Percentiles rank a stretch among this genome's conserved stretches.
Evolutionary conservation across 139 green algal genomes (phyloP).

Genomic region (Gonium pectorale): DNA sequence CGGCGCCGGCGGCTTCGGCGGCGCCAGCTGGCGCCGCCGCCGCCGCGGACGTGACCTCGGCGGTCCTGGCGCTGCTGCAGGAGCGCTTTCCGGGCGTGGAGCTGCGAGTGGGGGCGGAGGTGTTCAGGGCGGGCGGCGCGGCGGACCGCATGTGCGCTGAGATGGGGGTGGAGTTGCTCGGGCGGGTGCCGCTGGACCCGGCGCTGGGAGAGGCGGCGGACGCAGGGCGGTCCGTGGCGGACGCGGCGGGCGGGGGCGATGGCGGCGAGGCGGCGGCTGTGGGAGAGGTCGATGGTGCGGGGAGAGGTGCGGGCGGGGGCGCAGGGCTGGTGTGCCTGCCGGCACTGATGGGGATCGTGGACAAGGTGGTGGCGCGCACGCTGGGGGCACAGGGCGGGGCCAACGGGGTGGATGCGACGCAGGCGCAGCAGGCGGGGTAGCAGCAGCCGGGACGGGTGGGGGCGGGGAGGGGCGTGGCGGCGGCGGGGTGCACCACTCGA

Average conservation of each 20-base stretch:
- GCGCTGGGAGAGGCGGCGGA: conserved; percentile 79
- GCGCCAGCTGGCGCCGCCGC: background rate
- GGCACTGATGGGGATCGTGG: conserved; percentile 37
- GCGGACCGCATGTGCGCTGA: conserved; percentile 79
- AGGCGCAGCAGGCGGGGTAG: background rate
- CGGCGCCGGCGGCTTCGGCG: background rate
- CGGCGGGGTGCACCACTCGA: background rate
- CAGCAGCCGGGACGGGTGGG: background rate
- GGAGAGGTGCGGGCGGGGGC: background rate
- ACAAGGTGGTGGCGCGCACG: conserved; percentile 28
- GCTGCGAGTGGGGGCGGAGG: conserved; percentile 60
- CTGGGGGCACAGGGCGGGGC: background rate
- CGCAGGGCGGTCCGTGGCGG: conserved; percentile 68
- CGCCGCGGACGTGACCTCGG: conserved; percentile 55
- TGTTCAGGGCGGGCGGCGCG: conserved; percentile 81
- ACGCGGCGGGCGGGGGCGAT: background rate
- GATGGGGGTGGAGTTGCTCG: conserved; percentile 89
- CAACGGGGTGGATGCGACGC: background rate
- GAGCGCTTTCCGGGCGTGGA: conserved; percentile 41
- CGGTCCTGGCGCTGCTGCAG: conserved; percentile 52
- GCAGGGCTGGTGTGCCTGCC: conserved; percentile 8
- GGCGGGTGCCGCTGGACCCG: conserved; percentile 87
- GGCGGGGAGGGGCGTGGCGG: background rate
- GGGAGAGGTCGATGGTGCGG: too few relatives aligned
- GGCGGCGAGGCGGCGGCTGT: background rate